Base-by-base conservation (phyloP, 108 stramenopile genomes). In the Nannochloropsis gaditana region DNA sequence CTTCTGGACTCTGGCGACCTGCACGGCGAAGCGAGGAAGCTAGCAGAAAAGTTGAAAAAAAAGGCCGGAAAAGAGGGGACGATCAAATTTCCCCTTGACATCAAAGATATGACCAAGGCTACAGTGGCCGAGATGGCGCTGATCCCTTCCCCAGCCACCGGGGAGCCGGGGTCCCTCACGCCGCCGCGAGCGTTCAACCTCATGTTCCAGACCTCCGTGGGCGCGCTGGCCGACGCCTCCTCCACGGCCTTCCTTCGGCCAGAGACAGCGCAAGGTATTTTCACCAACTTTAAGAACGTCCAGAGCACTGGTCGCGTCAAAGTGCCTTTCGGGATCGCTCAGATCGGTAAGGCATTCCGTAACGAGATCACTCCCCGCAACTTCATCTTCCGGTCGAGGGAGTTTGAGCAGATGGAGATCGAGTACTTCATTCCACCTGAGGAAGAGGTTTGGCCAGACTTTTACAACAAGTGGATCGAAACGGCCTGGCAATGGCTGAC, bases 231-330 rank as follows among this genome's bases (percentile, higher is more conserved):
- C 45, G 96, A 96, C 86, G 92, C 50, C 15, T 86, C 93, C 17
- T 91, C 94, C 9, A 85, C 91, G 15, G 98, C 96, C 1, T 99
- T 96, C 90, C 90, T 99, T 44, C 91, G 98, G 42, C 97, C 98
- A 5, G 98, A 99, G 92, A 99, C 98, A 11, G 98, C 98, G 9
- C 98, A 99, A 90, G 98, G 97, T 21, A 97, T 97, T 80, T 98
- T 97, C 90, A 92, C 96, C 85, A 96, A 98, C 86, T 97, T 96
- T 90, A 95, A 95, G 89, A 97, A 97, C 89, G 95, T 94, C 5
- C 86, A 93, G 45, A 90, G 90, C 9, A 91, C 94, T 15, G 90
- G 92, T 21, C 92, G 97, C 9, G 45, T 80, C 85, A 95, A 95
- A 89, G 89, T 98, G 80, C 96, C 97, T 9, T 95, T 96, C 83